These are phyloP conservation scores for Starmerella vitae DNA, from an alignment of 805 yeast genomes.

Conservation along the genomic window DNA sequence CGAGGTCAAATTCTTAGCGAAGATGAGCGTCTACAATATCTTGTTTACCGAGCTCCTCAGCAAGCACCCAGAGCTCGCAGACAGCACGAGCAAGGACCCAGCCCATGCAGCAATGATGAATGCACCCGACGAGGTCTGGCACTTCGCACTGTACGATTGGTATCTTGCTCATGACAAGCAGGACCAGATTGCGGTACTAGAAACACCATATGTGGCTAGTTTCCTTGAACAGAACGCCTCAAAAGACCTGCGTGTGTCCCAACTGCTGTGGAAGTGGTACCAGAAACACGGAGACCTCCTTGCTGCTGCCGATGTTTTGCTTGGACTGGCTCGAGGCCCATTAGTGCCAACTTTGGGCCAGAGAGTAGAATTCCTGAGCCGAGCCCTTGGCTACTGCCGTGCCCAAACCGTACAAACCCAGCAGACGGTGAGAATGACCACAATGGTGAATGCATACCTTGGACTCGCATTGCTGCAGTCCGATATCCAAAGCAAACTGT, in stretches of 20 bases:
- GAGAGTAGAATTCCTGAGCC: conserved; percentile 74
- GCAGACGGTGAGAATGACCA: conserved; percentile 55
- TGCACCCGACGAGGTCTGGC: conserved; percentile 73
- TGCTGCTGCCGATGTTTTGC: conserved; percentile 73
- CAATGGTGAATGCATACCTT: conserved; percentile 60
- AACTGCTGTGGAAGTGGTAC: conserved; percentile 76
- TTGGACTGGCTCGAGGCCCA: conserved; percentile 55
- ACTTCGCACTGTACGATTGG: conserved; percentile 88
- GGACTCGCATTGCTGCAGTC: conserved; percentile 80
- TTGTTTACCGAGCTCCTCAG: conserved; percentile 57
- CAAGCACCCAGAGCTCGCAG: conserved; percentile 42
- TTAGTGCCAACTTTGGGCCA: conserved; percentile 54
- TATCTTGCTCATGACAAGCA: conserved; percentile 63
- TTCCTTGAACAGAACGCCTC: conserved; percentile 43
- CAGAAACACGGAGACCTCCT: conserved; percentile 67
- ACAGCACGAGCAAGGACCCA: conserved; percentile 37
- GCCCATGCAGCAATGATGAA: conserved; percentile 63
- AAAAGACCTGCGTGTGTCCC: conserved; percentile 58
- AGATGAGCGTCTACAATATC: conserved; percentile 51
- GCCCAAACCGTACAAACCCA: conserved; percentile 66
- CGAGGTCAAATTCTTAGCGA: conserved; percentile 37
- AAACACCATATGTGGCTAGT: conserved; percentile 66
- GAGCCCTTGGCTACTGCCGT: conserved; percentile 88
- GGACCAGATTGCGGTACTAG: conserved; percentile 62
- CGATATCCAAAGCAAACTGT: conserved; percentile 34